Evolutionary conservation across 768 basidiomycete species (phyloP).

Genomic region (Multifurca ochricompacta): DNA sequence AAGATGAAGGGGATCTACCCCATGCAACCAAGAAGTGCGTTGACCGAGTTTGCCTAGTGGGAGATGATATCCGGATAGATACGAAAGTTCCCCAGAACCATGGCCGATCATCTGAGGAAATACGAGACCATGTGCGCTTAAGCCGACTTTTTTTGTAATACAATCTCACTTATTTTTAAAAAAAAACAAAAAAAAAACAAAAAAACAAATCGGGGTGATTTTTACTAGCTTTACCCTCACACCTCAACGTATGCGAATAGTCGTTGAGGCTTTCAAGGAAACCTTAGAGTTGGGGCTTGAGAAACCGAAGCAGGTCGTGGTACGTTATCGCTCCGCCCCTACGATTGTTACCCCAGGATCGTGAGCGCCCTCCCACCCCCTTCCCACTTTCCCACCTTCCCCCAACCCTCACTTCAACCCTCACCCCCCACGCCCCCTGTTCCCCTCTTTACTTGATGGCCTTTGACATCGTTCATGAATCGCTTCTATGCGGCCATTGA

Average conservation of each 20-base stretch:
- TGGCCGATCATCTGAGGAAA: slow-evolving; percentile 90
- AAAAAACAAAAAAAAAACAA: not conserved
- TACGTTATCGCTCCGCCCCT: slow-evolving; percentile 37
- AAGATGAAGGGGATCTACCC: slow-evolving; percentile 80
- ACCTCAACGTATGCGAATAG: slow-evolving; percentile 91
- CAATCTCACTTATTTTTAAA: not conserved
- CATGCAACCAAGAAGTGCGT: slow-evolving; percentile 89
- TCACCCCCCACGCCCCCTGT: too few relatives aligned
- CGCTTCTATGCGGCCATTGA: not conserved
- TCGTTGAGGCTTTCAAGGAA: slow-evolving; percentile 93
- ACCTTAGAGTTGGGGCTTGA: slow-evolving; percentile 80
- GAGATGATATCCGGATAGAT: slow-evolving; percentile 12
- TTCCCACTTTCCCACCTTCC: not conserved
- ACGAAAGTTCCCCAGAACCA: slow-evolving; percentile 48
- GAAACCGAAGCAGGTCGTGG: slow-evolving; percentile 80
- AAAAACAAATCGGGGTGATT: slow-evolving; percentile 1
- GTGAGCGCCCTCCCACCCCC: not conserved
- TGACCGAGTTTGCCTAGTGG: slow-evolving; percentile 6
- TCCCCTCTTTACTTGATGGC: too few relatives aligned
- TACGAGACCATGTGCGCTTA: slow-evolving; percentile 73
- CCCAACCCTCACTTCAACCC: too few relatives aligned
- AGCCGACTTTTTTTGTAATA: not conserved
- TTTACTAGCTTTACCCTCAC: slow-evolving; percentile 68
- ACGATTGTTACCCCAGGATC: not conserved
- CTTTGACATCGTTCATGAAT: not conserved